Evolutionary conservation across 495 filamentous ascomycete species (phyloP).

Genomic region (Trichocladium uniseriatum): DNA sequence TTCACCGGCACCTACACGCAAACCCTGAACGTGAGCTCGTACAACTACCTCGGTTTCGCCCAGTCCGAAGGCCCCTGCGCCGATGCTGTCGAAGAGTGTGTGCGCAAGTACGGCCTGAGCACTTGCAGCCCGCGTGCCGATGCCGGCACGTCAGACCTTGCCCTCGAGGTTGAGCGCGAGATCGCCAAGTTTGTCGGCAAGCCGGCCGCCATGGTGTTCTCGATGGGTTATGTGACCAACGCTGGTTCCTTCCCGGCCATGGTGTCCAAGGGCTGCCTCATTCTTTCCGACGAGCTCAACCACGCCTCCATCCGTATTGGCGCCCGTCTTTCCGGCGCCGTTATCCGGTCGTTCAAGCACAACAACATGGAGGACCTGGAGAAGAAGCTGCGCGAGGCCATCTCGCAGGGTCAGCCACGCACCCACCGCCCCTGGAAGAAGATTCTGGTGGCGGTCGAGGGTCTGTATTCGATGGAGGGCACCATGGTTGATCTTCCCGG

Average conservation of each 20-base stretch:
- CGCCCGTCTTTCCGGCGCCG: constrained; percentile 83
- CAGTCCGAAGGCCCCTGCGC: constrained; percentile 97
- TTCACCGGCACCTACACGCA: constrained; percentile 87
- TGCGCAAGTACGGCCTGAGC: constrained; percentile 76
- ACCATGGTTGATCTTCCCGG: constrained; percentile 95
- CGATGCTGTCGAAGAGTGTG: constrained; percentile 77
- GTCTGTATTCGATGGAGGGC: constrained; percentile 98
- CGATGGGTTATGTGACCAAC: constrained; percentile 97
- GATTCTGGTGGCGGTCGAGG: constrained; percentile 93
- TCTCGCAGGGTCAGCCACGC: constrained; percentile 90
- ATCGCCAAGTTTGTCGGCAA: constrained; percentile 90
- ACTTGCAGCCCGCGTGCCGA: constrained; percentile 73
- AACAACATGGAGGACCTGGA: constrained; percentile 91
- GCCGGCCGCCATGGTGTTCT: constrained; percentile 89
- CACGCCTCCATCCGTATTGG: constrained; percentile 96
- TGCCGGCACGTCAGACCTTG: constrained; percentile 77
- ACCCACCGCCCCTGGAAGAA: constrained; percentile 98
- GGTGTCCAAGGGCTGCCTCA: constrained; percentile 80
- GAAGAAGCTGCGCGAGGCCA: constrained; percentile 72
- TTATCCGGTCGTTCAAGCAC: constrained; percentile 93
- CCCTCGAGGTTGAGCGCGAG: constrained; percentile 77
- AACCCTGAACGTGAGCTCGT: constrained; percentile 95
- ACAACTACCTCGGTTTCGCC: constrained; percentile 97
- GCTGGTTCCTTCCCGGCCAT: constrained; percentile 82
- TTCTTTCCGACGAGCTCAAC: constrained; percentile 96